Conservation (phyloP, 345 rosid genomes). For the Gossypioides kirkii region DNA sequence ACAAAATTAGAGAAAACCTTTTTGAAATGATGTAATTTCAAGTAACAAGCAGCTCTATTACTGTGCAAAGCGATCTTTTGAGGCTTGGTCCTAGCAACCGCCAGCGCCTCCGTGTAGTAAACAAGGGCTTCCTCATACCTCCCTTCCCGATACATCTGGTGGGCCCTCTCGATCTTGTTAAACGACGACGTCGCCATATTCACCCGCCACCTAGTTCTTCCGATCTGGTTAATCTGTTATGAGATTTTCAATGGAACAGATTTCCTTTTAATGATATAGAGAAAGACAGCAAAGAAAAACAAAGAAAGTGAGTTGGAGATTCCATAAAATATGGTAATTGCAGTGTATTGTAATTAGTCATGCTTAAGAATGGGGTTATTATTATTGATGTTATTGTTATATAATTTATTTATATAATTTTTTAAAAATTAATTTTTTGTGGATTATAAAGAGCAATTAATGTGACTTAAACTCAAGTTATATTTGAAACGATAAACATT, state of each 20-base stretch:
- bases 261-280: no score
- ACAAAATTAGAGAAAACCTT: slow-evolving; percentile 33
- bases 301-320: no score
- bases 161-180: slow-evolving; percentile 77
- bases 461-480: no score
- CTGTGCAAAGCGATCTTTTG: slow-evolving; percentile 89
- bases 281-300: no score
- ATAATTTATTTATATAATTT: no score
- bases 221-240: background rate
- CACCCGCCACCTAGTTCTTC: background rate
- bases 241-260: background rate
- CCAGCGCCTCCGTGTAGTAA: slow-evolving; percentile 73
- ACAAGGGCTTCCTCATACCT: slow-evolving; percentile 57
- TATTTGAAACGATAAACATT: no score
- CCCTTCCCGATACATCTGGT: slow-evolving; percentile 79
- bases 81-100: slow-evolving; percentile 56
- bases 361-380: no score
- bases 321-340: no score
- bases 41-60: slow-evolving; percentile 88
- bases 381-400: no score
- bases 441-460: no score
- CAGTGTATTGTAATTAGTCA: no score
- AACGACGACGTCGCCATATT: slow-evolving; percentile 48
- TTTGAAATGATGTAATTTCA: slow-evolving; percentile 72
- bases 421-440: no score